Evolutionary conservation across 768 basidiomycete genomes (phyloP), one percentile per base, ranked within the genome.

Genomic region (Suillus fuscotomentosus): DNA sequence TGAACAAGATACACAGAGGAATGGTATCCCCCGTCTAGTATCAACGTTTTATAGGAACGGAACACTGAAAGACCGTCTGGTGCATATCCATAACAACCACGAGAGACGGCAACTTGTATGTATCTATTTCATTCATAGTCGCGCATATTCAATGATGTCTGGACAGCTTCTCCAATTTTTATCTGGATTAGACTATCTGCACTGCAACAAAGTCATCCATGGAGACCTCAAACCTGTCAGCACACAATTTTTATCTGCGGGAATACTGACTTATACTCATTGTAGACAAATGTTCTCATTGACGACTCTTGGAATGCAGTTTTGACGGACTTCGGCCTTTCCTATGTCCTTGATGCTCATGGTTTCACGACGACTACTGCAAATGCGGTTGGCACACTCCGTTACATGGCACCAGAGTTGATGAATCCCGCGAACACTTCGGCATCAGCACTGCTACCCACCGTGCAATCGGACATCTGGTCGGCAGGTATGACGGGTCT

Each of bases 321-420:
- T 47, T 63, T 81, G 48, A 65, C 78, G 5, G 80, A 81, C 63
- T 82, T 81, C 60, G 81, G 80, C 36, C 70, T 82, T 39, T 76
- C 80, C 1, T 70, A 73, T 38, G 71, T 80, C 15, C 62, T 80
- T 22, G 78, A 75, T 47, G 66, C 67, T 45, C 69, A 71, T 27
- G 76, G 79, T 5, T 80, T 76, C 57, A 79, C 79, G 11, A 77
- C 80, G 1, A 75, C 71, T n/a, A 66, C 69, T 22, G 65, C 72
- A 3, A 27, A 20, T 20, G 64, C 65, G 3, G 77, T 76, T 17
- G 73, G 73, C 17, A 80, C 78, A 6, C 70, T 73, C 41, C 71
- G 79, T 39, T 82, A 80, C 69, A 81, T 81, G 76, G 77, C 79
- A 8, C 69, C 70, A 4, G 80, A 81, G 60, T 69, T 81, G 51